Conservation (phyloP, 371 early-diverging fungal species). For the Mucor circinelloides region DNA sequence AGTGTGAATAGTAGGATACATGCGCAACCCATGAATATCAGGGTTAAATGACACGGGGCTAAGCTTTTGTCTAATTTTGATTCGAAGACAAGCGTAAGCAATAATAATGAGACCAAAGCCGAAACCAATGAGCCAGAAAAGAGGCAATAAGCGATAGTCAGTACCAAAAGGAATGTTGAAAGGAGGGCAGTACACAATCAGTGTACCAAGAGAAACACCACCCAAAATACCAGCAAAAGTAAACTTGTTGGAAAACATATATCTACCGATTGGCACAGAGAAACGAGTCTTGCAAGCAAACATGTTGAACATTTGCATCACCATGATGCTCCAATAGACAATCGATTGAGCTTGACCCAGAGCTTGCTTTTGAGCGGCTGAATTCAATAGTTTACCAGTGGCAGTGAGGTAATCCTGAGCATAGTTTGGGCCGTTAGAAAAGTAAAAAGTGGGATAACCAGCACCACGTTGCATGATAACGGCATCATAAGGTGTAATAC, state of each 20-base stretch:
- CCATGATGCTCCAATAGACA: conserved; percentile 80
- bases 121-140: conserved; percentile 81
- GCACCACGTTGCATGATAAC: conserved; percentile 53
- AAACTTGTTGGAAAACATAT: conserved; percentile 79
- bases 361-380: conserved; percentile 55
- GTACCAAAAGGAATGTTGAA: conserved; percentile 77
- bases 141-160: conserved; percentile 59
- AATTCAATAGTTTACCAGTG: conserved; percentile 43
- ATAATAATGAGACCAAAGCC: conserved; percentile 78
- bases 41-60: conserved; percentile 67
- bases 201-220: conserved; percentile 64
- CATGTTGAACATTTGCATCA: conserved; percentile 90
- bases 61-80: conserved; percentile 55
- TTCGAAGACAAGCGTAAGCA: conserved; percentile 72
- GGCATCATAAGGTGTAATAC: conserved; percentile 59
- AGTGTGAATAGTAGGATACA: conserved; percentile 60
- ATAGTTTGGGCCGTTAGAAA: conserved; percentile 44
- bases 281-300: conserved; percentile 88
- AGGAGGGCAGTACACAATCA: conserved; percentile 83
- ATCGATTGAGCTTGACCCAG: conserved; percentile 75
- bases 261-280: conserved; percentile 61
- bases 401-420: conserved; percentile 44
- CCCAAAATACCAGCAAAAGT: conserved; percentile 68
- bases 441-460: conserved; percentile 42
- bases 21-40: conserved; percentile 78